phyloP scores from a whole-genome alignment of 176 grass and related monocot species.

The Oryza punctata region DNA sequence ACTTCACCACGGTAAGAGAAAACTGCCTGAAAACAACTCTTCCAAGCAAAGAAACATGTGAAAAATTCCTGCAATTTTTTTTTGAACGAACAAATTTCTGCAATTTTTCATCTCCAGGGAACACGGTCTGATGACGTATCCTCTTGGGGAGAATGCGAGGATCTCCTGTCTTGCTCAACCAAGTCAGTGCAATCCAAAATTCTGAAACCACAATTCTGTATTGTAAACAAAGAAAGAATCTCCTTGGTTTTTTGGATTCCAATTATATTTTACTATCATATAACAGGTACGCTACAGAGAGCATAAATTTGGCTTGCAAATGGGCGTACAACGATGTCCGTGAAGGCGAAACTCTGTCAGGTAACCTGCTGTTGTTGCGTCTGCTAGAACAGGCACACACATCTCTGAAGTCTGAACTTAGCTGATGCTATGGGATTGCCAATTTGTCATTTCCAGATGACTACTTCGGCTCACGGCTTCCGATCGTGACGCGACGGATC shows the following conservation, averaged over 20 bases:
- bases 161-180: slow-evolving; percentile 68
- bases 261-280: not conserved
- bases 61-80: not conserved
- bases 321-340: slow-evolving; percentile 60
- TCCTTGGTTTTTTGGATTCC: not conserved
- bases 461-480: slow-evolving; percentile 73
- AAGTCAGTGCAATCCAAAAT: slow-evolving; percentile 40
- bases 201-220: not conserved
- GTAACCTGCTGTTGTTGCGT: slow-evolving; percentile 25
- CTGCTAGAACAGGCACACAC: too few relatives aligned
- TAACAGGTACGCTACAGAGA: slow-evolving; percentile 77
- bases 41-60: not conserved
- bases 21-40: not conserved
- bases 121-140: slow-evolving; percentile 61
- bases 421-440: not conserved
- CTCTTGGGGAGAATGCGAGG: slow-evolving; percentile 65
- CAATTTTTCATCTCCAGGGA: slow-evolving; percentile 37
- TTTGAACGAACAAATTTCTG: not conserved
- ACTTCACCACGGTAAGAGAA: slow-evolving; percentile 62
- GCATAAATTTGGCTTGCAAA: slow-evolving; percentile 82
- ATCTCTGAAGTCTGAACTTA: not conserved
- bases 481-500: slow-evolving; percentile 68
- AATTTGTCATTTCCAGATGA: slow-evolving; percentile 44
- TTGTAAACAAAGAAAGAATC: not conserved
- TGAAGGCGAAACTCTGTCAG: slow-evolving; percentile 59